phyloP scores from a whole-genome alignment of 139 green algal genomes.

The Chlorella sp. region DNA sequence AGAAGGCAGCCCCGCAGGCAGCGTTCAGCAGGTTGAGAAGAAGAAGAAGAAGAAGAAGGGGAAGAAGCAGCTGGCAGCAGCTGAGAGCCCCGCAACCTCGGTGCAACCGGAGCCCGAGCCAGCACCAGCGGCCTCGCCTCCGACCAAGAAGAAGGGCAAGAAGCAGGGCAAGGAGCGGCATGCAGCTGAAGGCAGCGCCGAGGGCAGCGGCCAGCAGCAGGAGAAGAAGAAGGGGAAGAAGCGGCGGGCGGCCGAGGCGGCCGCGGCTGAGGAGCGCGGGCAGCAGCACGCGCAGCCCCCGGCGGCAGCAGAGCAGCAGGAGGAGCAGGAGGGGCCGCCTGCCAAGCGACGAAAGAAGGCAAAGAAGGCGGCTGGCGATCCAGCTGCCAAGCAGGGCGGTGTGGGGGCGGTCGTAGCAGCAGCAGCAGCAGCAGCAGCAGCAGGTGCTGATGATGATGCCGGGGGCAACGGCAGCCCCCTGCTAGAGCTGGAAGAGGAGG shows the following conservation, averaged over 20 bases:
- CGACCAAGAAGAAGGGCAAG: not conserved
- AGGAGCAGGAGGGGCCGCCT: not conserved
- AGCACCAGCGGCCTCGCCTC: not conserved
- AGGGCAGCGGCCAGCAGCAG: not conserved
- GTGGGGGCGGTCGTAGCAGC: not conserved
- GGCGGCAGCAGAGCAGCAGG: not conserved
- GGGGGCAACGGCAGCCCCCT: not conserved
- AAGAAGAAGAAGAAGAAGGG: not conserved
- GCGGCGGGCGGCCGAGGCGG: not conserved
- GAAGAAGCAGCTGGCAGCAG: not conserved
- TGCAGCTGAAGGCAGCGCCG: not conserved
- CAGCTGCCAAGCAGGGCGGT: not conserved
- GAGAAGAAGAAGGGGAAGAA: conserved; percentile 14
- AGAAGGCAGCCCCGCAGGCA: not conserved
- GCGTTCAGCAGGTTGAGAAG: not conserved
- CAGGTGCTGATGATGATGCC: not conserved
- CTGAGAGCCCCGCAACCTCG: not conserved
- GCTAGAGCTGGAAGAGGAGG: not conserved
- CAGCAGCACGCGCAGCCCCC: not conserved
- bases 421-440: not conserved
- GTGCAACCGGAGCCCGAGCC: too few species aligned
- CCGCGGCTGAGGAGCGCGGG: not conserved
- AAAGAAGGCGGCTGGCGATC: not conserved
- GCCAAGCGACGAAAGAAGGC: not conserved
- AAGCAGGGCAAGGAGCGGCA: conserved; percentile 5